A percentile compares a stretch with the other conserved stretches of the same genome.
These are phyloP conservation scores for Pascua guehoae DNA, from an alignment of 1,284 basidiomycete genomes.

Conservation along the genomic window DNA sequence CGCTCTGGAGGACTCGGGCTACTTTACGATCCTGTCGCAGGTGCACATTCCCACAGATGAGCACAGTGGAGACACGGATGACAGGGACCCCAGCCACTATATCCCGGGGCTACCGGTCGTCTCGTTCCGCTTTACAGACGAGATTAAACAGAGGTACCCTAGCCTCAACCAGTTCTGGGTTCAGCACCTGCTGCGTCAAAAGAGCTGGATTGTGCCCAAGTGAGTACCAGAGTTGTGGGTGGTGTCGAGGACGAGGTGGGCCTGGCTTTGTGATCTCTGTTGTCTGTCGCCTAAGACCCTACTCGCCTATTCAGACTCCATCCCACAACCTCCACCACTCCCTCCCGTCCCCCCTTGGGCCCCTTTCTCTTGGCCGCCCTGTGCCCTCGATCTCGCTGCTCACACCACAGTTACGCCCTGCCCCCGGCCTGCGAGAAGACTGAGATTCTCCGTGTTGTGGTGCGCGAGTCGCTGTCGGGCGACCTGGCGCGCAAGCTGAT, in stretches of 20 bases:
- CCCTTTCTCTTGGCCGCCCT: no score
- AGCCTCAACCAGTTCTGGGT: conserved; percentile 83
- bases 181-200: conserved; percentile 54
- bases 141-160: conserved; percentile 66
- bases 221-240: conserved; percentile 16
- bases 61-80: conserved; percentile 7
- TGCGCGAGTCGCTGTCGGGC: conserved; percentile 60
- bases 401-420: conserved; percentile 60
- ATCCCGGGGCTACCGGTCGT: conserved; percentile 76
- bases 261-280: no score
- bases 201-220: conserved; percentile 71
- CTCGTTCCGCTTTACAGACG: conserved; percentile 81
- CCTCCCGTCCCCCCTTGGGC: no score
- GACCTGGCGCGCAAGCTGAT: conserved; percentile 40
- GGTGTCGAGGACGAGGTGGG: no score
- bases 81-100: conserved; percentile 36
- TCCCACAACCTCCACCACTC: no score
- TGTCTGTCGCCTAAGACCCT: no score
- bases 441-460: conserved; percentile 81
- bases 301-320: no score
- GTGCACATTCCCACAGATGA: conserved; percentile 44
- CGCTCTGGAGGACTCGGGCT: conserved; percentile 75
- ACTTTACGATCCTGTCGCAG: conserved; percentile 59
- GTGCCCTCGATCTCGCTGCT: neutral
- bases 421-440: conserved; percentile 64